Base-by-base conservation (phyloP, 164 flowering plant genomes). In the Cinnamomum micranthum region DNA sequence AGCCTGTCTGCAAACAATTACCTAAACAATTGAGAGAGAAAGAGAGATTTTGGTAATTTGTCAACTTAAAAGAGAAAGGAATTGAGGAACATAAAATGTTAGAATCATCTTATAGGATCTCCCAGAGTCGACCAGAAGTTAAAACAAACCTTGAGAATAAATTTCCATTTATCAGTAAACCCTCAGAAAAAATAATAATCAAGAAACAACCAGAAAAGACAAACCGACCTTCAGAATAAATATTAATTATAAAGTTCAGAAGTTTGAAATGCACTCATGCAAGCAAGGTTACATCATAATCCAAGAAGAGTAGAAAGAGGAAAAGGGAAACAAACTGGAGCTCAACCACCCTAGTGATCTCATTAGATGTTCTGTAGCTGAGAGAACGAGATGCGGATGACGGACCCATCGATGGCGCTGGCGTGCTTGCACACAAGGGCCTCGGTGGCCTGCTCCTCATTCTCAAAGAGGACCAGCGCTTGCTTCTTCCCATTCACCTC, bases 351-450 rank as follows among this genome's bases (percentile, higher is more conserved):
- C 47, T 41, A 41, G 47, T 41, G 47, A 41, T 41, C 47, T 41
- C 47, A 41, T 67, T 80, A 88, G 33, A 94, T 90, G 70, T 79
- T 73, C 78, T 92, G 99, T 73, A 93, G 77, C 87, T 96, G 99
- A 74, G 99, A 96, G 78, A 92, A 94, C 50, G 99, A 94, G 69
- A 96, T 96, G 55, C 97, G 85, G 77, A 96, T 88, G 58, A 86
- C 74, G 0, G 93, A 89, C 31, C 97, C 88, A 52, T 81, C 88
- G 22, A 96, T 82, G 62, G 93, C 74, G 68, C 79, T 91, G 17
- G 98, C 97, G 78, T 96, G 97, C 91, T 96, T 94, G 87, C 92
- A 89, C 50, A 94, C 99, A 58, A 96, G 93, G 33, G 97, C 98
- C 79, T 96, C 99, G 2, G 97, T 88, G 1, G 99, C 99, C 78